Base-by-base conservation (phyloP, 192 early-diverging fungal genomes). In the Coemansia sp. region DNA sequence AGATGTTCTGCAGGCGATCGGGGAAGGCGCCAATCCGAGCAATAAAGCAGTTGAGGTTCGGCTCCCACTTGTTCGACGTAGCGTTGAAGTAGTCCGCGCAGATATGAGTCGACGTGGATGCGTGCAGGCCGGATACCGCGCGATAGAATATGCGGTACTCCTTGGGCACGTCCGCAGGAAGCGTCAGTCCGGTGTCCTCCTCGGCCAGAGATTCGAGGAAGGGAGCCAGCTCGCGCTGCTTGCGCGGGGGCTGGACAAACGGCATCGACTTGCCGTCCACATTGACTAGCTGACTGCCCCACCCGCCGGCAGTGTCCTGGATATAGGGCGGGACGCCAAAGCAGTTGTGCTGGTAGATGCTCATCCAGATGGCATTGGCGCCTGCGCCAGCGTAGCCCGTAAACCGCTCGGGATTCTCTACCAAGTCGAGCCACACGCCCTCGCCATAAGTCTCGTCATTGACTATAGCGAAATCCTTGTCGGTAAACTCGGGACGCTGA, bases 281-380 rank as follows among this genome's bases (percentile, higher is more conserved):
- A 39, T 76, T 75, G 39, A 76, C 74, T 8, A 69, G 73, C 75
- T 75, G 67, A 66, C 75, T 81, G 47, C 83, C 83, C 79, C 79
- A 74, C 59, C 81, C 76, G 61, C 81, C 73, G 19, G 72, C 70
- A 51, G 88, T 90, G 86, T 89, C 68, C 79, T 83, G 80, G 59
- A 83, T 62, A 61, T 77, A 83, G 9, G 80, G 80, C 38, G 83
- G 73, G 10, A 92, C 81, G 64, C 90, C 89, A 75, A 99, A 98
- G 76, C 98, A 99, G 80, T 98, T 99, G 73, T 99, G 94, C 67
- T 92, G 86, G 71, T 99, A 99, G 27, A 99, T 95, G n/a, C 96
- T 87, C 62, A 88, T 88, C 98, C 98, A 99, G 7, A 99, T 91
- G 42, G 91, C 87, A 27, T 85, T 86, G 38, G 96, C 90, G 40